Base-by-base conservation (phyloP, 768 basidiomycete species). In the Psilocybe cubensis region DNA sequence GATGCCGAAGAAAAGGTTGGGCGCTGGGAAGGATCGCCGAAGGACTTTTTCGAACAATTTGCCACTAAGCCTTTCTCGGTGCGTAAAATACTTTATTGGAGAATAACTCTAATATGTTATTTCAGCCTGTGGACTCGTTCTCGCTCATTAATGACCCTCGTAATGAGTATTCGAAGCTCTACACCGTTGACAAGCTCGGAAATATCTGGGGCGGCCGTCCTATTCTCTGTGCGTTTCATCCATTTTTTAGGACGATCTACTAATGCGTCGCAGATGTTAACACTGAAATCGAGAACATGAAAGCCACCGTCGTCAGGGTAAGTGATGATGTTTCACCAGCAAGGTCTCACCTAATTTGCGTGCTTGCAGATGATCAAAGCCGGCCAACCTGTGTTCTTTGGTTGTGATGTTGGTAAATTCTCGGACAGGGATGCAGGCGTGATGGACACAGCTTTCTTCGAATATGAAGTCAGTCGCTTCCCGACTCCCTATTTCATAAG, bases 111-210 rank as follows among this genome's bases (percentile, higher is more conserved):
- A 20, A 56, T 23, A 44, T 38, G 23, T 44, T 45, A 20, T 61
- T 27, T 56, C 53, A 91, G 84, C 85, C 87, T 2, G 68, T 78
- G 3, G 91, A 94, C 23, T 87, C 82, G 2, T 96, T 98, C 80
- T 96, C 94, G 33, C 82, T 98, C 11, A 94, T 98, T 71, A 89
- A 98, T 66, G 96, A 98, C 69, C 96, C 96, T 9, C 84, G 96
- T 23, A 96, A 98, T 68, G 76, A 77, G 18, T 94, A 89, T 70
- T 81, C 80, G 48, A 89, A 86, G 71, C 79, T 96, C 14, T 96
- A 96, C 75, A 94, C 94, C 1, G 94, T 98, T 17, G 87, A 96
- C 65, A 89, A 92, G 66, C 86, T 98, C 31, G 96, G 96, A 14
- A 98, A 98, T 66, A 77, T 98, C 49, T 94, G 91, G 88, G 91